Evolutionary conservation across 305 asterid genomes (phyloP).

Genomic region (Rubia tinctorum): DNA sequence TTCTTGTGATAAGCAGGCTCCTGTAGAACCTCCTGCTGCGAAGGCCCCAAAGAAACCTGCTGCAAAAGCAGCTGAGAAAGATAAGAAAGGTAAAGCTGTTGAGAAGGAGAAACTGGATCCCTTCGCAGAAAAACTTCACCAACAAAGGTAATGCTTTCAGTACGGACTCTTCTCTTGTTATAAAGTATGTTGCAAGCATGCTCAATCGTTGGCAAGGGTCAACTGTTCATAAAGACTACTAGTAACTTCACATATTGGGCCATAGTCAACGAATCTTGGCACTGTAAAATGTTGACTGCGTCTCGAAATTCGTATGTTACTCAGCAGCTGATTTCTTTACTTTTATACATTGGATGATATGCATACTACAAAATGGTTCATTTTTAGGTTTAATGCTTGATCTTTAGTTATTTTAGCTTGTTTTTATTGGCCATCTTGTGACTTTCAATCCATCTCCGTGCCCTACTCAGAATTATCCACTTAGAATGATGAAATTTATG

Average conservation of each 20-base stretch:
- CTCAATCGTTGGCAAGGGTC: background rate
- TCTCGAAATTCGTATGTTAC: no score
- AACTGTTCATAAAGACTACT: background rate
- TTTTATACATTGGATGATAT: background rate
- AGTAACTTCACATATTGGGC: background rate
- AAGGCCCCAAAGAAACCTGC: conserved; percentile 53
- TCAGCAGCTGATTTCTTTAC: background rate
- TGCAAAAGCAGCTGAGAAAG: conserved; percentile 58
- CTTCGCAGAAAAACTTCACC: conserved; percentile 54
- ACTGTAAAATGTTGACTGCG: no score
- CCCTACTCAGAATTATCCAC: background rate
- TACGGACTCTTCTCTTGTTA: background rate
- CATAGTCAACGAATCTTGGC: background rate
- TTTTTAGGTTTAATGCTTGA: no score
- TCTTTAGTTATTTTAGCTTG: background rate
- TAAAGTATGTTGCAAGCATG: background rate
- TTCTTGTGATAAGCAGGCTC: conserved; percentile 38
- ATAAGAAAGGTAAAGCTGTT: conserved; percentile 56
- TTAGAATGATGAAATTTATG: no score
- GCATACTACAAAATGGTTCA: no score
- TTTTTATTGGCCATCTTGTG: background rate
- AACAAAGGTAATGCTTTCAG: conserved; percentile 50
- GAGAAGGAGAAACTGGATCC: conserved; percentile 68
- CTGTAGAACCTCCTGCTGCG: conserved; percentile 50
- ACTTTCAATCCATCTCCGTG: background rate